phyloP scores from a whole-genome alignment of 2,329 filamentous ascomycete genomes.

The Venturia effusa region DNA sequence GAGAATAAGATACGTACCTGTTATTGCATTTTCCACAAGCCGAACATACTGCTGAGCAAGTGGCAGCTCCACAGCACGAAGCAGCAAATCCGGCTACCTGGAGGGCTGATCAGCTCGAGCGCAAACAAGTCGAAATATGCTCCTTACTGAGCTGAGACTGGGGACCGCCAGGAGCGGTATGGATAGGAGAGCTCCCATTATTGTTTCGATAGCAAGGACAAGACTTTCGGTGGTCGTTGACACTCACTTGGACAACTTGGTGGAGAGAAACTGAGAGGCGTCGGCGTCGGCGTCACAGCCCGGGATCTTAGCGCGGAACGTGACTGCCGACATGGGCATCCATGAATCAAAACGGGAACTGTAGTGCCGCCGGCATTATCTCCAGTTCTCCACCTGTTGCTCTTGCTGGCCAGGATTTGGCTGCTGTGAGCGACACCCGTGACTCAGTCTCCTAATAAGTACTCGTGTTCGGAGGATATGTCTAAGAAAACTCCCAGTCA shows the following conservation, averaged over 20 bases:
- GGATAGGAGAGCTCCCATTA: constrained; percentile 86
- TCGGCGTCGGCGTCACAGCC: neutral
- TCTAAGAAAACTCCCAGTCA: too few relatives aligned
- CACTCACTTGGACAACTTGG: neutral
- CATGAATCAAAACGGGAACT: too few relatives aligned
- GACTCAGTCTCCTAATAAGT: too few relatives aligned
- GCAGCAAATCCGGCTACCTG: constrained; percentile 68
- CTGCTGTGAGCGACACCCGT: too few relatives aligned
- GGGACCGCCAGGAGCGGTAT: constrained; percentile 82
- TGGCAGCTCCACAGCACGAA: constrained; percentile 93
- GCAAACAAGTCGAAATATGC: constrained; percentile 10
- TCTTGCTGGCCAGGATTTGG: too few relatives aligned
- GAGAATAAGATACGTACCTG: constrained; percentile 46
- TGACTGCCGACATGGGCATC: too few relatives aligned
- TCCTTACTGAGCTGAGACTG: constrained; percentile 68
- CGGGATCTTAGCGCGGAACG: neutral
- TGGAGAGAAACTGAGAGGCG: neutral
- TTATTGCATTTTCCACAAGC: constrained; percentile 96
- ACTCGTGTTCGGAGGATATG: too few relatives aligned
- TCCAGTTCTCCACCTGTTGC: too few relatives aligned
- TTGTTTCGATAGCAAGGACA: neutral
- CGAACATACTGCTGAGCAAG: constrained; percentile 90
- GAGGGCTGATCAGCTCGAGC: constrained; percentile 15
- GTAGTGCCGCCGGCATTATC: too few relatives aligned
- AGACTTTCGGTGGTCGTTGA: neutral